Conservation (phyloP, 2,329 filamentous ascomycete species). For the Aspergillus phoenicis region DNA sequence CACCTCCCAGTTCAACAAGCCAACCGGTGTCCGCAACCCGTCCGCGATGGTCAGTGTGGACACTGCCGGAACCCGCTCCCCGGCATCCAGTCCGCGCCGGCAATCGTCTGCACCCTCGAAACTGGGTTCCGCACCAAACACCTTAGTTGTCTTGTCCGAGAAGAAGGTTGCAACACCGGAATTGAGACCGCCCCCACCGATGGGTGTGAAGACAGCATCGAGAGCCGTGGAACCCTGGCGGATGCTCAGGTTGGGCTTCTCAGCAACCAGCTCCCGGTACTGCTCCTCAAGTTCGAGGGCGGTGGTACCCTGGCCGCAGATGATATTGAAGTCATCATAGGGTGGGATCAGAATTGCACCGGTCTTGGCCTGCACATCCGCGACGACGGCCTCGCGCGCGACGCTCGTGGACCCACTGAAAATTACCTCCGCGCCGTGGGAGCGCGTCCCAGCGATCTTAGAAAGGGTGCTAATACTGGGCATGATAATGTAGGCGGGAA, state of each 20-base stretch:
- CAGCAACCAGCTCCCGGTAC: constrained; percentile 57
- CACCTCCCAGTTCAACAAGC: constrained; percentile 72
- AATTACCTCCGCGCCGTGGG: constrained; percentile 75
- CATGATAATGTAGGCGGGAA: constrained; percentile 91
- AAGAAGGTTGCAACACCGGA: constrained; percentile 76
- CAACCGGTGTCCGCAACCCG: constrained; percentile 82
- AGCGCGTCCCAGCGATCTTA: constrained; percentile 80
- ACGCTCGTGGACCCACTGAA: constrained; percentile 79
- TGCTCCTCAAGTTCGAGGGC: constrained; percentile 81
- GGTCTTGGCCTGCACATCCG: constrained; percentile 68
- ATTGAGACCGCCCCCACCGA: constrained; percentile 87
- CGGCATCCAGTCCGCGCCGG: constrained; percentile 67
- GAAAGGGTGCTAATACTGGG: constrained; percentile 79
- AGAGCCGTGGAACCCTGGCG: constrained; percentile 38
- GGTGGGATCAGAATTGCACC: constrained; percentile 81
- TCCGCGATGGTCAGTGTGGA: constrained; percentile 83
- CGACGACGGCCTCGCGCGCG: constrained; percentile 78
- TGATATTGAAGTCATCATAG: constrained; percentile 89
- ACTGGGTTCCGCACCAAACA: constrained; percentile 85
- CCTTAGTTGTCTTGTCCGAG: constrained; percentile 68
- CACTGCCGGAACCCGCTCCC: constrained; percentile 67
- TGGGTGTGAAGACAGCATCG: constrained; percentile 76
- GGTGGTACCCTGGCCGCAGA: constrained; percentile 89
- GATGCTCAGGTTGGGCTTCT: constrained; percentile 29
- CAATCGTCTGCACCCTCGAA: constrained; percentile 85